A percentile compares a stretch with the other conserved stretches of the same genome.
phyloP scores from a whole-genome alignment of 768 basidiomycete genomes.

The Boletus vermiculosoides region DNA sequence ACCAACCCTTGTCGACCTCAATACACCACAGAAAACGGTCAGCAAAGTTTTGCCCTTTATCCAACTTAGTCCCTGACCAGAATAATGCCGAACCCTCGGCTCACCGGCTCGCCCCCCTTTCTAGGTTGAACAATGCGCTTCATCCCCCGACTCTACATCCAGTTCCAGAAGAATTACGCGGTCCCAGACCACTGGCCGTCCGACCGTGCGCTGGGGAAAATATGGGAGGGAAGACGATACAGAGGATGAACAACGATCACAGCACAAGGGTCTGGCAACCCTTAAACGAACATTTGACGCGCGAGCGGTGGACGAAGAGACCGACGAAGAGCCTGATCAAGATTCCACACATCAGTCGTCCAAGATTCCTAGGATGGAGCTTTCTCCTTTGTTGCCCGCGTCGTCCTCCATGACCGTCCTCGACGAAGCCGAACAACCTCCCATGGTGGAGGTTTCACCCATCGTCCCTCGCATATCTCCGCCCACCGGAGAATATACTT shows the following conservation, averaged over 20 bases:
- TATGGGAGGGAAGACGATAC: slow-evolving; percentile 30
- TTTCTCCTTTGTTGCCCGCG: slow-evolving; percentile 20
- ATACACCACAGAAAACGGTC: slow-evolving; percentile 30
- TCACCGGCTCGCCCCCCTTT: slow-evolving; percentile 21
- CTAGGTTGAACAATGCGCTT: slow-evolving; percentile 21
- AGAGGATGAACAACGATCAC: slow-evolving; percentile 22
- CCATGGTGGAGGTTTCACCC: slow-evolving; percentile 7
- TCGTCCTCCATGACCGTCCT: slow-evolving; percentile 32
- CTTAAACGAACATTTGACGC: slow-evolving; percentile 37
- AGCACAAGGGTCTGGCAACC: slow-evolving; percentile 16
- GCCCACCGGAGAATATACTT: slow-evolving; percentile 34
- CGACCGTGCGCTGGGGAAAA: slow-evolving; percentile 36
- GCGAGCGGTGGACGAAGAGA: slow-evolving; percentile 36
- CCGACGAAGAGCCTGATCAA: slow-evolving; percentile 31
- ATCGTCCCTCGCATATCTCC: slow-evolving; percentile 23
- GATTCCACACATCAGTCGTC: slow-evolving; percentile 17
- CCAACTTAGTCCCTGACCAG: slow-evolving; percentile 28
- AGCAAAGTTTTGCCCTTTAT: slow-evolving; percentile 31
- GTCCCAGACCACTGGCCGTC: slow-evolving; percentile 36
- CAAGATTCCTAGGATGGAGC: slow-evolving; percentile 33
- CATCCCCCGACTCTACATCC: slow-evolving; percentile 28
- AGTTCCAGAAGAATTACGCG: slow-evolving; percentile 30
- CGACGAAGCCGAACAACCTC: slow-evolving; percentile 20
- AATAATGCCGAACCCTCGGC: slow-evolving; percentile 30
- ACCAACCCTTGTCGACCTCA: slow-evolving; percentile 26